Base-by-base conservation (phyloP, 2,329 filamentous ascomycete species). In the Diaporthe amygdali region DNA sequence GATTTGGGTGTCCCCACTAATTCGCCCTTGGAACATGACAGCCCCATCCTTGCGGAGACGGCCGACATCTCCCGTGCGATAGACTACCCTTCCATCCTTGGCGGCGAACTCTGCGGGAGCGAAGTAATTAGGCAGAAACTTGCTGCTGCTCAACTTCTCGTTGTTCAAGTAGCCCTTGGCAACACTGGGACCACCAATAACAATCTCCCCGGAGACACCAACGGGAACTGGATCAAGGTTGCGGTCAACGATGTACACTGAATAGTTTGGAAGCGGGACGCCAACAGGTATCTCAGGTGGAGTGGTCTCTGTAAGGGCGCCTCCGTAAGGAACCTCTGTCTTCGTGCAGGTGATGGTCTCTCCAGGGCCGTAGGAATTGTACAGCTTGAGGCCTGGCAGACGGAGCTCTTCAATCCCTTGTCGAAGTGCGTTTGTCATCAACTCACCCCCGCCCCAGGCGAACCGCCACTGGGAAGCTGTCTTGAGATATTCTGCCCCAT, bases 181-280 rank as follows among this genome's bases (percentile, higher is more conserved):
- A 5, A 86, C 79, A 61, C 84, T 82, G 1, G 81, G 75, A 4
- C 84, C 84, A 2, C 81, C 79, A 5, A 84, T 73, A 54, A 77
- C 79, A 10, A 86, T 78, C 72, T 86, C 80, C 1, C 84, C 84
- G 15, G 80, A 75, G 0, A 81, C 76, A 0, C 82, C 83, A 0
- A 73, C 72, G 1, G 83, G 81, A 0, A 79, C 69, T 2, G 79
- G 76, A 7, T 74, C 71, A 44, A 76, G 71, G 2, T 77, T 68
- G 9, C 76, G 71, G 67, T 85, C 81, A 2, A 87, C 76, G 14
- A 88, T 80, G 70, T 84, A 86, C 2, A 84, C 73, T 1, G 81
- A 78, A 1, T 80, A 78, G 72, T 82, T 82, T 0, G 77, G 75
- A 22, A 46, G n/a, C 37, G 59, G 27, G 25, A 32, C 6, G 4